Conservation (phyloP, 2,329 filamentous ascomycete genomes). For the Xylaria sp. region DNA sequence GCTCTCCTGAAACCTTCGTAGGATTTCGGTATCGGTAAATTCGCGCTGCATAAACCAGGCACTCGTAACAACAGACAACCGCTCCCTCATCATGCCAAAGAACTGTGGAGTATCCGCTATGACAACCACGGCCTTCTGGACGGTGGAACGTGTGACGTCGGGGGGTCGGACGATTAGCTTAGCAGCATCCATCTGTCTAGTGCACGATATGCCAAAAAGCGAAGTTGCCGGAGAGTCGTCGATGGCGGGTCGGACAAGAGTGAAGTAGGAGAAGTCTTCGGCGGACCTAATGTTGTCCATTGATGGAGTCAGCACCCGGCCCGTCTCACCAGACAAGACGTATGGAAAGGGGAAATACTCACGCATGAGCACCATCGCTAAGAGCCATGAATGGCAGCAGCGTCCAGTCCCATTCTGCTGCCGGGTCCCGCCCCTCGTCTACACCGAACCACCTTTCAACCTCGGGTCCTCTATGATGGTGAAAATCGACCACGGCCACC, state of each 20-base stretch:
- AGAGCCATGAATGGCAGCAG: conserved; percentile 96
- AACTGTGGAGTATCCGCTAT: conserved; percentile 90
- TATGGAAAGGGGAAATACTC: conserved; percentile 53
- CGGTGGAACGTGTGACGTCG: conserved; percentile 96
- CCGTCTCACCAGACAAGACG: background rate
- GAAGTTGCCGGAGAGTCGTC: conserved; percentile 73
- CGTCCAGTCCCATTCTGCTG: conserved; percentile 86
- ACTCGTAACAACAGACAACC: conserved; percentile 88
- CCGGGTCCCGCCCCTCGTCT: conserved; percentile 79
- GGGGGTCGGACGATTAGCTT: conserved; percentile 80
- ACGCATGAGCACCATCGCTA: conserved; percentile 95
- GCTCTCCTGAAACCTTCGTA: conserved; percentile 91
- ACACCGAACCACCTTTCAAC: conserved; percentile 91
- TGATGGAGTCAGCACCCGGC: conserved; percentile 31
- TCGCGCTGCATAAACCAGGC: conserved; percentile 97
- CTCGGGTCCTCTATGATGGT: conserved; percentile 89
- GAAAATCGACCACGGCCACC: conserved; percentile 84
- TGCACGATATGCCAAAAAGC: conserved; percentile 96
- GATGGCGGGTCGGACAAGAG: conserved; percentile 75
- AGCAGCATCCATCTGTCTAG: conserved; percentile 85
- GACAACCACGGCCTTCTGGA: conserved; percentile 97
- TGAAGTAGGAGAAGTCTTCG: conserved; percentile 99
- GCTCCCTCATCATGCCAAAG: conserved; percentile 91
- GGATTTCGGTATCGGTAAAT: conserved; percentile 90
- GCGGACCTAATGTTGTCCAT: conserved; percentile 67